These are phyloP conservation scores for Claviceps sp. DNA, from an alignment of 2,329 filamentous ascomycete species.

Conservation along the genomic window DNA sequence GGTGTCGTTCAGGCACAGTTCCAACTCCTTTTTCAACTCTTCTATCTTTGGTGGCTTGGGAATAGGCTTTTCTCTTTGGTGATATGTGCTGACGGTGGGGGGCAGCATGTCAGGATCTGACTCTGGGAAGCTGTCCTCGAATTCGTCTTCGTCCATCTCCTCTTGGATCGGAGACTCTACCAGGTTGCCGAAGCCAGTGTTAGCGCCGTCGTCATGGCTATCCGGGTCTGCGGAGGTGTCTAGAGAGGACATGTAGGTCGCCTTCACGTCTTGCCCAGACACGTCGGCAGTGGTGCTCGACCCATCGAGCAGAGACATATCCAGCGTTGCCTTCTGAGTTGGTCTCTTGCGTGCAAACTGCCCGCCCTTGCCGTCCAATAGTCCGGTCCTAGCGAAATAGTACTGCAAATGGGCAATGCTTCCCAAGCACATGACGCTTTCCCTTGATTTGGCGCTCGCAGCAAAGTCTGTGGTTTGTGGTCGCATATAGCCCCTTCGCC, in stretches of 20 bases:
- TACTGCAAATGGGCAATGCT: slow-evolving; percentile 97
- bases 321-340: slow-evolving; percentile 43
- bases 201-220: slow-evolving; percentile 24
- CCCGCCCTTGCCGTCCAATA: slow-evolving; percentile 86
- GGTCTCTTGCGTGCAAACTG: slow-evolving; percentile 65
- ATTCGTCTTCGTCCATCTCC: slow-evolving; percentile 31
- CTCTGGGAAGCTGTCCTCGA: slow-evolving; percentile 46
- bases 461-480: slow-evolving; percentile 83
- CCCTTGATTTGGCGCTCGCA: slow-evolving; percentile 74
- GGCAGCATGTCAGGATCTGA: slow-evolving; percentile 71
- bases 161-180: slow-evolving; percentile 37
- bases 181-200: slow-evolving; percentile 14
- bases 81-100: slow-evolving; percentile 95
- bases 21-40: slow-evolving; percentile 57
- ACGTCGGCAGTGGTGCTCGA: slow-evolving; percentile 21
- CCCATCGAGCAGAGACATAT: slow-evolving; percentile 38
- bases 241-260: slow-evolving; percentile 47
- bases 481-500: slow-evolving; percentile 72
- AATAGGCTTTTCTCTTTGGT: slow-evolving; percentile 66
- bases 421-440: slow-evolving; percentile 91
- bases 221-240: slow-evolving; percentile 44
- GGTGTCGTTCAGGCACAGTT: slow-evolving; percentile 56
- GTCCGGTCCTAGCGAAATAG: slow-evolving; percentile 89
- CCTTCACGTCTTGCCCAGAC: slow-evolving; percentile 38
- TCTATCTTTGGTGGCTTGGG: slow-evolving; percentile 73